Percentiles rank a stretch among this genome's conserved stretches.
Conservation (phyloP, 2,329 filamentous ascomycete species). For the Coleophoma crateriformis region DNA sequence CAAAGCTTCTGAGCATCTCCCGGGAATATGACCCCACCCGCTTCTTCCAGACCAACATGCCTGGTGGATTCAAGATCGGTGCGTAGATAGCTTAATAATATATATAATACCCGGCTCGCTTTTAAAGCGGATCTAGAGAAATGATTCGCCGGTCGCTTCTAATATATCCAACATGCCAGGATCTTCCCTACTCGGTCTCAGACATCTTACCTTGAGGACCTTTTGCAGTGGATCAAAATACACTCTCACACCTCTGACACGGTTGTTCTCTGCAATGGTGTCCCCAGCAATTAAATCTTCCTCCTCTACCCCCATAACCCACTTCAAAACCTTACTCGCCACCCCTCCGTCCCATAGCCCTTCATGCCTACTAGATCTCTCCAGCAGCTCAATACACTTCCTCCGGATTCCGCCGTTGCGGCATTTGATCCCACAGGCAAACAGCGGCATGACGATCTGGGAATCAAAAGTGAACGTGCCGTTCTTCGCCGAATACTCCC, state of each 20-base stretch:
- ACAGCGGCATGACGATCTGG: slow-evolving; percentile 57
- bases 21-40: neutral
- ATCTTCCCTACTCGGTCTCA: neutral
- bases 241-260: neutral
- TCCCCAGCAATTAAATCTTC: slow-evolving; percentile 2
- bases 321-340: slow-evolving; percentile 3
- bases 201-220: neutral
- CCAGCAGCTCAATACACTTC: slow-evolving; percentile 3
- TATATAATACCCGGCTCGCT: no score
- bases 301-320: slow-evolving; percentile 6
- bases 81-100: neutral
- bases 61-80: slow-evolving; percentile 1
- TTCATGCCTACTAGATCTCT: neutral
- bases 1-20: neutral
- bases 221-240: neutral
- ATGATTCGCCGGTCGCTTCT: neutral
- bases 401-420: slow-evolving; percentile 1
- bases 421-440: slow-evolving; percentile 46
- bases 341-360: slow-evolving; percentile 5
- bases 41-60: slow-evolving; percentile 1
- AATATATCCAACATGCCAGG: neutral
- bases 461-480: slow-evolving; percentile 55
- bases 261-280: neutral
- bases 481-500: slow-evolving; percentile 9
- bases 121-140: no score